A percentile compares a stretch with the other conserved stretches of the same genome.
Evolutionary conservation across 306 rosid genomes (phyloP).

Genomic region (Ochetophila trinervis): DNA sequence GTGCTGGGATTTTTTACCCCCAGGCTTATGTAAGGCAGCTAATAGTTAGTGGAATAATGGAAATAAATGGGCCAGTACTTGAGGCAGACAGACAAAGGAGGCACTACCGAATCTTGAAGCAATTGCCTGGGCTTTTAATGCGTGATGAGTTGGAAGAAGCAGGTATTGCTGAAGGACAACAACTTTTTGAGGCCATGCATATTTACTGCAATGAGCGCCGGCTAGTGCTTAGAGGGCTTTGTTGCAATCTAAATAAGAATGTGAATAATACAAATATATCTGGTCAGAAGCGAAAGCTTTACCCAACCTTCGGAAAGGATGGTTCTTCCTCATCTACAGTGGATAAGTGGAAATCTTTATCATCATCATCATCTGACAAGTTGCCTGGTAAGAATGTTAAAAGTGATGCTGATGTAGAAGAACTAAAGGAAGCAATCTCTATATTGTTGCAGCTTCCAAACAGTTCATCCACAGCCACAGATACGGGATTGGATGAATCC

Average conservation of each 20-base stretch:
- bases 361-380: slow-evolving; percentile 25
- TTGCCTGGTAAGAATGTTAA: slow-evolving; percentile 43
- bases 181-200: slow-evolving; percentile 58
- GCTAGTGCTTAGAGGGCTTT: slow-evolving; percentile 55
- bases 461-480: slow-evolving; percentile 31
- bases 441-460: slow-evolving; percentile 63
- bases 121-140: slow-evolving; percentile 58
- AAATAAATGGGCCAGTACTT: slow-evolving; percentile 46
- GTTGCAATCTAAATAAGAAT: slow-evolving; percentile 32
- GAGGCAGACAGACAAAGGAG: slow-evolving; percentile 61
- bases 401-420: slow-evolving; percentile 54
- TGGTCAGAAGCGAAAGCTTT: slow-evolving; percentile 38
- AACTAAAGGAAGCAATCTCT: slow-evolving; percentile 65
- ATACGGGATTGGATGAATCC: slow-evolving; percentile 53
- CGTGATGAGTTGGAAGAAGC: slow-evolving; percentile 64
- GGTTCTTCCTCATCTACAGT: slow-evolving; percentile 38
- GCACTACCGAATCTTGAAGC: slow-evolving; percentile 68
- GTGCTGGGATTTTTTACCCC: slow-evolving; percentile 79
- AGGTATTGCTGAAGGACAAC: slow-evolving; percentile 54
- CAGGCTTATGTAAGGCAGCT: slow-evolving; percentile 90
- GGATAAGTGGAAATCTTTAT: slow-evolving; percentile 48
- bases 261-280: slow-evolving; percentile 28
- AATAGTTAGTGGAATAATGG: slow-evolving; percentile 88
- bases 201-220: slow-evolving; percentile 74
- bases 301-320: slow-evolving; percentile 48